Evolutionary conservation across 495 filamentous ascomycete species (phyloP).

Genomic region (Penicillium samsonianum): DNA sequence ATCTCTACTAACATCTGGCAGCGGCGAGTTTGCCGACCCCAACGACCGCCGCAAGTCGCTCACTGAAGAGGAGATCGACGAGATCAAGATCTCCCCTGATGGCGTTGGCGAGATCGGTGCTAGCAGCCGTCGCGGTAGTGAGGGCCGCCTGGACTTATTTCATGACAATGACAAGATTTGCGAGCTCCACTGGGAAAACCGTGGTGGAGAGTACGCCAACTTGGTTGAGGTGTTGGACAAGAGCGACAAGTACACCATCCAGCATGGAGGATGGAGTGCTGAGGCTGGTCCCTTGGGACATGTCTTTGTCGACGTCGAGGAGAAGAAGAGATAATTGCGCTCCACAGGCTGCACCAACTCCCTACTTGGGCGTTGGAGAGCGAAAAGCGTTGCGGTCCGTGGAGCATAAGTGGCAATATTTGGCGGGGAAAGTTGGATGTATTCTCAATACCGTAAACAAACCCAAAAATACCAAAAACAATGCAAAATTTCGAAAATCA

Average conservation of each 20-base stretch:
- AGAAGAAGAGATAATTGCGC: slow-evolving; percentile 26
- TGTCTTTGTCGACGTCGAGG: slow-evolving; percentile 38
- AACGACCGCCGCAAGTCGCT: slow-evolving; percentile 31
- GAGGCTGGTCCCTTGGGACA: slow-evolving; percentile 41
- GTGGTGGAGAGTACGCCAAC: slow-evolving; percentile 27
- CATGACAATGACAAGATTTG: slow-evolving; percentile 42
- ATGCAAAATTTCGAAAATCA: background rate
- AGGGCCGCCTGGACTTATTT: slow-evolving; percentile 42
- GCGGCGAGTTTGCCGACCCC: slow-evolving; percentile 39
- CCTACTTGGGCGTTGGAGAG: background rate
- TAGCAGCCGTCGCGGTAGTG: slow-evolving; percentile 38
- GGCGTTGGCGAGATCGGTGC: slow-evolving; percentile 43
- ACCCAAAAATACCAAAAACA: background rate
- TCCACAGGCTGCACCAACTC: background rate
- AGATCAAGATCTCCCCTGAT: slow-evolving; percentile 33
- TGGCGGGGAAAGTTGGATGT: background rate
- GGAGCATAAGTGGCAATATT: background rate
- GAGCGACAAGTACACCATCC: slow-evolving; percentile 35
- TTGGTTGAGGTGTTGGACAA: slow-evolving; percentile 36
- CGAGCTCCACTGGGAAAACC: slow-evolving; percentile 46
- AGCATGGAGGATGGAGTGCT: slow-evolving; percentile 41
- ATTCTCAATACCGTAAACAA: background rate
- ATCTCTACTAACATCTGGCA: slow-evolving; percentile 18
- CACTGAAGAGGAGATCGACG: slow-evolving; percentile 40
- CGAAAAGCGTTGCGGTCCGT: background rate